A percentile compares a stretch with the other conserved stretches of the same genome.
phyloP scores from a whole-genome alignment of 192 early-diverging fungal genomes.

The Lobosporangium transversale region DNA sequence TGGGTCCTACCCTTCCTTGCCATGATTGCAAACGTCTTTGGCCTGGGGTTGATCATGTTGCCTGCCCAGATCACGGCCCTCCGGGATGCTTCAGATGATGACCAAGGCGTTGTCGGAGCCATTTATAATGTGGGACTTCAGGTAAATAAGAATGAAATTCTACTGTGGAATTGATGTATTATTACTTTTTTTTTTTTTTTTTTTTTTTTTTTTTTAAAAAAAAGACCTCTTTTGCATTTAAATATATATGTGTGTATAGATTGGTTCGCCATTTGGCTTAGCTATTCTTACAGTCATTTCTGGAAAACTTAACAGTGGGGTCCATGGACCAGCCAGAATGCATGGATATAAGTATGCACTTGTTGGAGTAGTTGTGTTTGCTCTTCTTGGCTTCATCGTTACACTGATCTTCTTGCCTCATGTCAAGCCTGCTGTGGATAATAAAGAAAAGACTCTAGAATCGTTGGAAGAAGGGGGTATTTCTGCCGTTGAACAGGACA shows the following conservation, averaged over 20 bases:
- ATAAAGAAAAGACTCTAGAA: neutral
- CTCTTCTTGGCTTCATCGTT: slow-evolving; percentile 14
- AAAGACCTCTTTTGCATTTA: neutral
- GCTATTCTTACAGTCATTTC: slow-evolving; percentile 54
- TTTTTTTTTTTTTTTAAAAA: neutral
- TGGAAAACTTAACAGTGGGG: slow-evolving; percentile 40
- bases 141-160: no score
- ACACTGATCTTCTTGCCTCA: slow-evolving; percentile 41
- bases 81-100: slow-evolving; percentile 42
- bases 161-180: no score
- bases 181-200: neutral
- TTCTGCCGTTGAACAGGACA: slow-evolving; percentile 4
- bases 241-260: neutral
- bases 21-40: slow-evolving; percentile 38
- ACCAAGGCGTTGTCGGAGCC: slow-evolving; percentile 50
- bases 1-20: slow-evolving; percentile 41
- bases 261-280: slow-evolving; percentile 50
- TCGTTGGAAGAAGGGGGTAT: slow-evolving; percentile 38
- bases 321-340: slow-evolving; percentile 23
- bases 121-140: slow-evolving; percentile 53
- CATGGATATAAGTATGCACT: slow-evolving; percentile 43
- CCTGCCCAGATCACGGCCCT: slow-evolving; percentile 48
- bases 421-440: slow-evolving; percentile 10
- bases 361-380: slow-evolving; percentile 23
- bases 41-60: slow-evolving; percentile 40